phyloP scores from a whole-genome alignment of 495 filamentous ascomycete species.

The Pyrenula aspistea region DNA sequence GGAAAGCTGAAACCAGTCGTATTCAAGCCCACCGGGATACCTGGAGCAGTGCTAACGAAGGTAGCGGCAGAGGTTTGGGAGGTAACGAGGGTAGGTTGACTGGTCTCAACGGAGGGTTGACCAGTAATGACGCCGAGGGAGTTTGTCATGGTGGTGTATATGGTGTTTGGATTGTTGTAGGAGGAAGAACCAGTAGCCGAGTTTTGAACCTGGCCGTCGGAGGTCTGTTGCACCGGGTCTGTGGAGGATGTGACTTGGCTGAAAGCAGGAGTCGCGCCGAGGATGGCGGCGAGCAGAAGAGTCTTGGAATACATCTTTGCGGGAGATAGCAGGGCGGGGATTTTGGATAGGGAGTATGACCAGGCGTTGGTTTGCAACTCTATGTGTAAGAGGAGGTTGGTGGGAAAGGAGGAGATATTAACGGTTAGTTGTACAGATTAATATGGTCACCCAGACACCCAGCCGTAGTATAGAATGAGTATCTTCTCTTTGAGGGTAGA shows the following conservation, averaged over 20 bases:
- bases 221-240: not conserved
- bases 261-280: not conserved
- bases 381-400: too few relatives aligned
- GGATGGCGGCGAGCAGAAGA: not conserved
- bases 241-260: not conserved
- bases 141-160: slow-evolving; percentile 37
- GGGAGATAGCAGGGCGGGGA: too few relatives aligned
- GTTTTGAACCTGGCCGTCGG: not conserved
- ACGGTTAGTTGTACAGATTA: too few relatives aligned
- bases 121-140: slow-evolving; percentile 45
- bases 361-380: too few relatives aligned
- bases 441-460: too few relatives aligned
- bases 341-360: too few relatives aligned
- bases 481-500: too few relatives aligned
- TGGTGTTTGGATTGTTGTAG: slow-evolving; percentile 10
- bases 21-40: slow-evolving; percentile 34
- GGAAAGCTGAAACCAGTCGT: slow-evolving; percentile 3
- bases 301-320: too few relatives aligned
- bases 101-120: slow-evolving; percentile 25
- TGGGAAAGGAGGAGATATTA: too few relatives aligned
- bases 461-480: too few relatives aligned
- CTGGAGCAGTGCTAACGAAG: not conserved
- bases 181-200: not conserved
- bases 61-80: slow-evolving; percentile 28
- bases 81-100: slow-evolving; percentile 30